phyloP scores from a whole-genome alignment of 495 filamentous ascomycete species.

The Venustampulla echinocandica region DNA sequence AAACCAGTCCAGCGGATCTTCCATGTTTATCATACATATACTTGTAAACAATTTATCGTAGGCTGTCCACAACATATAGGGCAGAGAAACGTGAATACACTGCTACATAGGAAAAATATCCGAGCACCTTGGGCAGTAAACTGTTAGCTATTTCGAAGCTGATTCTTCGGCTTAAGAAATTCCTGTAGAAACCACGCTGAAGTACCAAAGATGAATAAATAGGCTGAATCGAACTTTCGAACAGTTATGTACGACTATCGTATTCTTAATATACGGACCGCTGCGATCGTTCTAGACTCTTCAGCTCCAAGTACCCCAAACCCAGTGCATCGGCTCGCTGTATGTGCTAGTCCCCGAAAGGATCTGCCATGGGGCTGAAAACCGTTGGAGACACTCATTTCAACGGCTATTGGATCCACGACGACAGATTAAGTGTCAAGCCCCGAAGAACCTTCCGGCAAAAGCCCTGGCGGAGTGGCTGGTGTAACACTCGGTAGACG shows the following conservation, averaged over 20 bases:
- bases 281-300: too few species aligned
- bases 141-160: not conserved
- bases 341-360: too few species aligned
- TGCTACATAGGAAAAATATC: not conserved
- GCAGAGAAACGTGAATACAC: not conserved
- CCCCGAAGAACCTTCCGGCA: not conserved
- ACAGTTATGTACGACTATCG: too few species aligned
- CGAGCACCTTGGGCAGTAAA: not conserved
- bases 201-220: not conserved
- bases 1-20: not conserved
- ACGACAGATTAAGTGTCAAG: not conserved
- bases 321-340: too few species aligned
- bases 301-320: too few species aligned
- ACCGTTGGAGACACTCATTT: not conserved
- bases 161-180: not conserved
- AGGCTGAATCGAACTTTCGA: not conserved
- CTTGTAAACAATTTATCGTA: too few species aligned
- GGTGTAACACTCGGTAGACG: not conserved
- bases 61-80: not conserved
- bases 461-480: not conserved
- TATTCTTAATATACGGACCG: too few species aligned
- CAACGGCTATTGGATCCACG: not conserved
- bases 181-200: not conserved
- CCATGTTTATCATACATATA: too few species aligned
- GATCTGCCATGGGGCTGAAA: not conserved